Conservation (phyloP, 208 protist genomes). For the Leishmania tropica region DNA sequence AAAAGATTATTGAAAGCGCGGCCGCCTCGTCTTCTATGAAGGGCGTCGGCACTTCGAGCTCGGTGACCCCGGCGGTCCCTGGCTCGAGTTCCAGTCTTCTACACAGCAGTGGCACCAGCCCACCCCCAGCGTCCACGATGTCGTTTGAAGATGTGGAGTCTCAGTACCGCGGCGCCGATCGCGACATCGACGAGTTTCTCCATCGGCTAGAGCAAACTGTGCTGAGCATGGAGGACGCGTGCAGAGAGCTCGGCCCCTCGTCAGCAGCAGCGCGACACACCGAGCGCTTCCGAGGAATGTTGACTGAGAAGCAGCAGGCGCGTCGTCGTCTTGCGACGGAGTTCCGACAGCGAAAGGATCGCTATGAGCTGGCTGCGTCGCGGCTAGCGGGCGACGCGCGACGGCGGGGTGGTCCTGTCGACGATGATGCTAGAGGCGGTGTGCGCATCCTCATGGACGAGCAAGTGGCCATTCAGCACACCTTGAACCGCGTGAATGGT, state of each 20-base stretch:
- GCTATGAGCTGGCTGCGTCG: constrained; percentile 57
- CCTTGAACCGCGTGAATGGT: constrained; percentile 54
- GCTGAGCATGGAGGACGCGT: constrained; percentile 32
- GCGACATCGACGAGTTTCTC: constrained; percentile 32
- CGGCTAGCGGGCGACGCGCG: constrained; percentile 29
- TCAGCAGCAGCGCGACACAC: constrained; percentile 46
- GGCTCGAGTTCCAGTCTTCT: constrained; percentile 1
- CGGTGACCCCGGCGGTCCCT: constrained; percentile 5
- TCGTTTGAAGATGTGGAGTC: constrained; percentile 24
- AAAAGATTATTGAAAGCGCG: constrained; percentile 9
- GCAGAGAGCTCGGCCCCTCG: constrained; percentile 26
- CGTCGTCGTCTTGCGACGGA: constrained; percentile 45
- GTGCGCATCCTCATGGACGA: constrained; percentile 79
- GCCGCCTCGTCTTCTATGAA: not conserved
- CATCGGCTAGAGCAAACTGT: constrained; percentile 31
- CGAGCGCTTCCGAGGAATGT: constrained; percentile 64
- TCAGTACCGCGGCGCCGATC: constrained; percentile 24
- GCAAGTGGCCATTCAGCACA: constrained; percentile 76
- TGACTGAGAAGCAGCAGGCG: constrained; percentile 55
- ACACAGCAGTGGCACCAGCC: not conserved
- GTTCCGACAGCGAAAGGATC: constrained; percentile 58
- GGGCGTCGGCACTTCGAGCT: not conserved
- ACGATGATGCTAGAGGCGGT: constrained; percentile 36
- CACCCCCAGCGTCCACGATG: not conserved
- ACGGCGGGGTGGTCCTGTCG: constrained; percentile 9